Percentiles rank a stretch among this genome's conserved stretches.
phyloP scores from a whole-genome alignment of 441 rosid species.

The Eutrema salsugineum region DNA sequence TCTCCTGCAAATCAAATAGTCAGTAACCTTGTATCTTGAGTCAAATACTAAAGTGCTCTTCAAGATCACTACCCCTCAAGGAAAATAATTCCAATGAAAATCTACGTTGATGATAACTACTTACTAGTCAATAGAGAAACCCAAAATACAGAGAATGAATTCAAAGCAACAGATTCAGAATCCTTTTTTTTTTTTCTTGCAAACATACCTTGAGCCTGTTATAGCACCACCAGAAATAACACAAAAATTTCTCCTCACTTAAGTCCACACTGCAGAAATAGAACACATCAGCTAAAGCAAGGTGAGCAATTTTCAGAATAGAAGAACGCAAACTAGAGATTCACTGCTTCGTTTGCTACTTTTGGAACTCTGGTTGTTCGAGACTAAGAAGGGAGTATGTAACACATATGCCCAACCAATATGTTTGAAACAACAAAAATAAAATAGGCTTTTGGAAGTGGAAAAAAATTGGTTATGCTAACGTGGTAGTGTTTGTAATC shows the following conservation, averaged over 20 bases:
- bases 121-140: background rate
- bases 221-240: constrained; percentile 99
- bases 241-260: constrained; percentile 81
- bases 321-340: background rate
- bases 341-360: background rate
- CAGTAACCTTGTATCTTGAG: background rate
- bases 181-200: background rate
- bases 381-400: background rate
- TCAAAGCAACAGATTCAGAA: background rate
- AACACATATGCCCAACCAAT: background rate
- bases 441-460: background rate
- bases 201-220: constrained; percentile 75
- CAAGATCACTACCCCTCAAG: background rate
- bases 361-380: background rate
- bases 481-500: background rate
- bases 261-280: constrained; percentile 65
- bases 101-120: background rate
- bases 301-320: background rate
- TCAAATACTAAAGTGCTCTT: constrained; percentile 1
- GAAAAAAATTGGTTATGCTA: background rate
- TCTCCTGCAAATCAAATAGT: constrained; percentile 54
- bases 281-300: constrained; percentile 22
- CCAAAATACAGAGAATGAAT: background rate
- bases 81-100: background rate
- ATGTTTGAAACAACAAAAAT: background rate